Evolutionary conservation across 2,329 filamentous ascomycete genomes (phyloP).

Genomic region (Diplocarpon rosae): DNA sequence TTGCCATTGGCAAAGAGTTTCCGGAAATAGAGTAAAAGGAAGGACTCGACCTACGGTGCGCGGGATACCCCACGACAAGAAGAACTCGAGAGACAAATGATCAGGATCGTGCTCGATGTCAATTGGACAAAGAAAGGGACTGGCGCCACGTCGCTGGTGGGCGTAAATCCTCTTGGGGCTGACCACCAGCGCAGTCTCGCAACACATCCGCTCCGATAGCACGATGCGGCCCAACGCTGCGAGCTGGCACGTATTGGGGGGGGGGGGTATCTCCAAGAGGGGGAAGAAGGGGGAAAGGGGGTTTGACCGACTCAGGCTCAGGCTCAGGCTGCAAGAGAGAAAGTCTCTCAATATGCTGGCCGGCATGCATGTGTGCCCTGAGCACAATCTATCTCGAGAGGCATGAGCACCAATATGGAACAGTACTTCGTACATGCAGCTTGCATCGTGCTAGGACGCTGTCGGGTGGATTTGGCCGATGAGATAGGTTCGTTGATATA

Average conservation of each 20-base stretch:
- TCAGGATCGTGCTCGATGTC: constrained; percentile 21
- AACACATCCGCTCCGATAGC: background rate
- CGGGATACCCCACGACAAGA: constrained; percentile 20
- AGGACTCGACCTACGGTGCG: constrained; percentile 7
- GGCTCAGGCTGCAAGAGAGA: constrained; percentile 3
- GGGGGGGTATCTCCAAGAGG: background rate
- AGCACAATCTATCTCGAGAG: constrained; percentile 4
- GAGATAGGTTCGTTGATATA: no score
- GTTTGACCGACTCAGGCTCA: no score
- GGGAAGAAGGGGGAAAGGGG: no score
- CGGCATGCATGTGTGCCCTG: constrained; percentile 4
- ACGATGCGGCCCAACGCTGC: constrained; percentile 25
- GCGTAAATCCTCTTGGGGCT: constrained; percentile 9
- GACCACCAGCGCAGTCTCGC: constrained; percentile 20
- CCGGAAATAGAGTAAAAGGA: constrained; percentile 6
- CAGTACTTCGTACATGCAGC: background rate
- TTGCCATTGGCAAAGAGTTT: constrained; percentile 17
- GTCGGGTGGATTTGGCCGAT: constrained; percentile 20
- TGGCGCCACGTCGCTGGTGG: constrained; percentile 25
- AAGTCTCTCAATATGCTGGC: constrained; percentile 15
- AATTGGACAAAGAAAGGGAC: constrained; percentile 20
- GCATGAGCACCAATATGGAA: constrained; percentile 4
- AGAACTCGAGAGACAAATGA: constrained; percentile 20
- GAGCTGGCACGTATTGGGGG: constrained; percentile 17
- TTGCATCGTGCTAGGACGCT: constrained; percentile 17